phyloP scores from a whole-genome alignment of 208 protist genomes.

The Acanthamoeba triangularis region DNA sequence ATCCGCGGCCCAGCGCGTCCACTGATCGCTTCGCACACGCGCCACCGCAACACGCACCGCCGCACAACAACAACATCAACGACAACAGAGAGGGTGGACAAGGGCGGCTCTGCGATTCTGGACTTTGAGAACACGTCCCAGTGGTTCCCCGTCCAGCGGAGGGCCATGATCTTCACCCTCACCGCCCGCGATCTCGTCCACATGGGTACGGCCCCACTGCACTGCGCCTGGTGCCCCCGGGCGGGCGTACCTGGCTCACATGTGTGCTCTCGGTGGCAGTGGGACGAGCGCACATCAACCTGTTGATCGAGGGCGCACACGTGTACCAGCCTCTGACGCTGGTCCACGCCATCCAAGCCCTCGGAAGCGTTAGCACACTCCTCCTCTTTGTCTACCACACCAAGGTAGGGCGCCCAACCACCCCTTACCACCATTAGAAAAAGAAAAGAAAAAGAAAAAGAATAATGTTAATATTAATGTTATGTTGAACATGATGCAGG shows the following conservation, averaged over 20 bases:
- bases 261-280: not conserved
- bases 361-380: slow-evolving; percentile 28
- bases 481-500: not conserved
- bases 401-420: not conserved
- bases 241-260: not conserved
- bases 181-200: slow-evolving; percentile 37
- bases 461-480: not conserved
- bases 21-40: not conserved
- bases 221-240: too few relatives aligned
- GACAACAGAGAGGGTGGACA: slow-evolving; percentile 46
- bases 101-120: slow-evolving; percentile 41
- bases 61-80: too few relatives aligned
- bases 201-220: not conserved
- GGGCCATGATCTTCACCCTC: slow-evolving; percentile 54
- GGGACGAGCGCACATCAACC: slow-evolving; percentile 1
- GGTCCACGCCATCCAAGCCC: slow-evolving; percentile 35
- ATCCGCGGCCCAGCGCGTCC: not conserved
- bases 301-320: slow-evolving; percentile 61
- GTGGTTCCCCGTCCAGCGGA: slow-evolving; percentile 37
- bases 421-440: not conserved
- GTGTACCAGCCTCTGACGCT: slow-evolving; percentile 55
- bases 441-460: not conserved
- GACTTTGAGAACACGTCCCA: slow-evolving; percentile 57
- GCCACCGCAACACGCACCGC: not conserved
- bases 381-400: slow-evolving; percentile 36